phyloP scores from a whole-genome alignment of 2,329 filamentous ascomycete species.

The Trichoderma breve region DNA sequence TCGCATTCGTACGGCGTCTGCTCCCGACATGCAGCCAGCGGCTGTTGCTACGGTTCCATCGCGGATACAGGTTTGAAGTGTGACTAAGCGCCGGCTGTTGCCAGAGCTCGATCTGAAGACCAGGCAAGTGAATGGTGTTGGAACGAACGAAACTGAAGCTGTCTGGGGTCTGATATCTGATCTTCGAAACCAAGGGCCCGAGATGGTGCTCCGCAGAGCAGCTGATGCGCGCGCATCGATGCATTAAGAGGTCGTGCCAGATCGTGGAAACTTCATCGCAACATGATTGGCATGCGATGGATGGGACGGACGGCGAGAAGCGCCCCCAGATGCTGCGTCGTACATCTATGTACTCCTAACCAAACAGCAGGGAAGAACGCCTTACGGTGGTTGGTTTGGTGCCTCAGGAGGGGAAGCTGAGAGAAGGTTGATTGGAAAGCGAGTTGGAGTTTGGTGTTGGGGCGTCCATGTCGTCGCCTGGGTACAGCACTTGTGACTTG shows the following conservation, averaged over 20 bases:
- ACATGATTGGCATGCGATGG: conserved; percentile 2
- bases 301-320: neutral
- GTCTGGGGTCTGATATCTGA: neutral
- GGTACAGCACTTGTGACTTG: neutral
- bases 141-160: neutral
- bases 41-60: conserved; percentile 16
- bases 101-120: neutral
- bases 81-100: conserved; percentile 16
- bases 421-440: conserved; percentile 12
- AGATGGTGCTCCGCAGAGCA: neutral
- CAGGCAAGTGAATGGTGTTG: neutral
- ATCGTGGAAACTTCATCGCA: conserved; percentile 2
- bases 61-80: neutral
- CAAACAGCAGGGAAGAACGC: neutral
- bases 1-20: conserved; percentile 1
- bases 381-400: neutral
- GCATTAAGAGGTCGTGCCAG: neutral
- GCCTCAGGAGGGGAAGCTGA: neutral
- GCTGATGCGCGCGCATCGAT: conserved; percentile 13
- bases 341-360: neutral
- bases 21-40: conserved; percentile 15
- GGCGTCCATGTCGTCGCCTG: neutral
- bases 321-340: neutral
- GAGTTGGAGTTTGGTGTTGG: neutral
- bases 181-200: neutral